A percentile compares a stretch with the other conserved stretches of the same genome.
These are phyloP conservation scores for Fraxinus angustifolia DNA, from an alignment of 305 asterid genomes.

Conservation along the genomic window DNA sequence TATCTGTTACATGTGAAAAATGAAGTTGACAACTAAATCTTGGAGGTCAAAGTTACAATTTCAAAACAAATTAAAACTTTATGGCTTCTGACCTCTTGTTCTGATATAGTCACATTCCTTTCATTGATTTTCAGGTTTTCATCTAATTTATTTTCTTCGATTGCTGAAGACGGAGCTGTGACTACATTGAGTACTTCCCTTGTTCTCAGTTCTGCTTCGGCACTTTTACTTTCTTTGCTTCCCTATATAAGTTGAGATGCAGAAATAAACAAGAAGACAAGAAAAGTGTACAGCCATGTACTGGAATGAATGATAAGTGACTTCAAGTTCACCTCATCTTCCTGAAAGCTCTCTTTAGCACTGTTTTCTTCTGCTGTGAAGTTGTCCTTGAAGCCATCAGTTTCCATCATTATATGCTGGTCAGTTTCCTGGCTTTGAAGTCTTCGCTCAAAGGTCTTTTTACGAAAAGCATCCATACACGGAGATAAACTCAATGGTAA, in stretches of 20 bases:
- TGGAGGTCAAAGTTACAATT: background rate
- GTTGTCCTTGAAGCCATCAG: background rate
- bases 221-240: background rate
- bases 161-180: background rate
- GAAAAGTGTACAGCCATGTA: background rate
- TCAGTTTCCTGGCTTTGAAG: background rate
- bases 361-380: background rate
- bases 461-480: background rate
- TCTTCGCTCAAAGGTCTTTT: background rate
- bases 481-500: background rate
- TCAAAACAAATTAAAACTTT: background rate
- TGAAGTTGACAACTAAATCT: background rate
- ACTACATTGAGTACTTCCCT: background rate
- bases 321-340: conserved; percentile 3
- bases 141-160: background rate
- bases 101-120: background rate
- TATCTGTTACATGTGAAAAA: background rate
- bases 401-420: background rate
- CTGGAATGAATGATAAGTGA: background rate
- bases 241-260: background rate
- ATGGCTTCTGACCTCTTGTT: conserved; percentile 11
- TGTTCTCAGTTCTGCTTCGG: background rate
- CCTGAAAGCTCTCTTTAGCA: background rate
- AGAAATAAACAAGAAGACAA: background rate
- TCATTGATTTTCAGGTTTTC: background rate